Evolutionary conservation across 169 alveolate genomes (phyloP).

Genomic region (Cryptosporidium bovis): DNA sequence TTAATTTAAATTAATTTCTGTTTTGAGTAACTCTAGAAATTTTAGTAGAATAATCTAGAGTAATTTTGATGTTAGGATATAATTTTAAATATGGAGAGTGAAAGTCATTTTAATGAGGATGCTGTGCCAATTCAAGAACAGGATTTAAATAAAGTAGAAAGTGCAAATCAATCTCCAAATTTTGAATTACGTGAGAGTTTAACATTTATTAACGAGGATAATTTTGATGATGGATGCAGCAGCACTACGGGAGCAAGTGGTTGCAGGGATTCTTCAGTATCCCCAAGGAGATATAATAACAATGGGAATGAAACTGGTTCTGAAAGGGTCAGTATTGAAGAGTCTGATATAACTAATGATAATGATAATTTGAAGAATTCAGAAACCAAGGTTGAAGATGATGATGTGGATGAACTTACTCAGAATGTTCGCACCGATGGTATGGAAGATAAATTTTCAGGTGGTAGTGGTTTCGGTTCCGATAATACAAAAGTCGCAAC

Average conservation of each 20-base stretch:
- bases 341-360: slow-evolving; percentile 1
- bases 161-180: slow-evolving; percentile 60
- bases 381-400: neutral
- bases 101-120: slow-evolving; percentile 64
- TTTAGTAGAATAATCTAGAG: slow-evolving; percentile 18
- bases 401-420: neutral
- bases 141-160: slow-evolving; percentile 50
- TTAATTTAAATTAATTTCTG: slow-evolving; percentile 1
- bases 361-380: neutral
- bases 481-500: neutral
- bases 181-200: slow-evolving; percentile 51
- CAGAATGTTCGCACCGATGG: neutral
- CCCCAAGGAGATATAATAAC: slow-evolving; percentile 46
- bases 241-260: slow-evolving; percentile 75
- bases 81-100: slow-evolving; percentile 72
- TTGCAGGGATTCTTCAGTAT: slow-evolving; percentile 58
- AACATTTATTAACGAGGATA: slow-evolving; percentile 33
- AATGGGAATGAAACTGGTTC: slow-evolving; percentile 7
- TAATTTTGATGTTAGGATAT: slow-evolving; percentile 35
- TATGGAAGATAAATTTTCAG: neutral
- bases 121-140: slow-evolving; percentile 68
- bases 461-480: neutral
- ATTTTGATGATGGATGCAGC: slow-evolving; percentile 69
- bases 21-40: slow-evolving; percentile 5
- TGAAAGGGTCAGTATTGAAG: neutral